Conservation (phyloP, 2,329 filamentous ascomycete genomes). For the Aspergillus brunneoviolaceus region DNA sequence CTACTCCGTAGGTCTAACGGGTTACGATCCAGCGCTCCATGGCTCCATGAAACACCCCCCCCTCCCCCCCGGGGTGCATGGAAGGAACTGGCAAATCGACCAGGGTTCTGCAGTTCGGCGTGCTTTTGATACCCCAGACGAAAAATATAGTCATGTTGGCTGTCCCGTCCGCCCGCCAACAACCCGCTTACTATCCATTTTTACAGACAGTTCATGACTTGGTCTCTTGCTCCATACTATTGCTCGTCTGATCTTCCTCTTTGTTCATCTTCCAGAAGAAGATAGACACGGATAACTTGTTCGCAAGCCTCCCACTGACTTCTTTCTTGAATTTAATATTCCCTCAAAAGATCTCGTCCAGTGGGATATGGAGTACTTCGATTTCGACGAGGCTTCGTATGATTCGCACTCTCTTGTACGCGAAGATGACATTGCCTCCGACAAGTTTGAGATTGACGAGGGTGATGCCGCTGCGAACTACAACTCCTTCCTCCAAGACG, state of each 20-base stretch:
- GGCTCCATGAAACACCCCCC: no score
- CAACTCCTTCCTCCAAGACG: conserved; percentile 44
- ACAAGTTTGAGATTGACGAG: conserved; percentile 40
- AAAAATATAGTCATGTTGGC: conserved; percentile 10
- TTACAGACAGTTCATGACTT: background rate
- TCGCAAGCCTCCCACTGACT: background rate
- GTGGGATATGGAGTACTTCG: conserved; percentile 47
- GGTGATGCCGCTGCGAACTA: conserved; percentile 37
- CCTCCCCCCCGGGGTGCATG: background rate
- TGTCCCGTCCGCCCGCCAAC: background rate
- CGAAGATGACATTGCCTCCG: conserved; percentile 42
- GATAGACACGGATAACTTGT: background rate
- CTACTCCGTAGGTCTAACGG: background rate
- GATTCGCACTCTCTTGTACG: conserved; percentile 30
- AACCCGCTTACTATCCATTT: background rate
- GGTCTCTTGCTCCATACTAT: background rate
- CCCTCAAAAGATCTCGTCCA: background rate
- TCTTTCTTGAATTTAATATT: background rate
- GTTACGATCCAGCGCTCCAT: background rate
- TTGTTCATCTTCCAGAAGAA: background rate
- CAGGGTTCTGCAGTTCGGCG: conserved; percentile 2
- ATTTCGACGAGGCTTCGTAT: conserved; percentile 48
- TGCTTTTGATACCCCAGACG: conserved; percentile 8
- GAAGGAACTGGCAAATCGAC: background rate
- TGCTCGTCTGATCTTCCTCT: background rate